Percentiles rank a stretch among this genome's conserved stretches.
These are phyloP conservation scores for Camelina laxa DNA, from an alignment of 345 rosid species.

Conservation along the genomic window DNA sequence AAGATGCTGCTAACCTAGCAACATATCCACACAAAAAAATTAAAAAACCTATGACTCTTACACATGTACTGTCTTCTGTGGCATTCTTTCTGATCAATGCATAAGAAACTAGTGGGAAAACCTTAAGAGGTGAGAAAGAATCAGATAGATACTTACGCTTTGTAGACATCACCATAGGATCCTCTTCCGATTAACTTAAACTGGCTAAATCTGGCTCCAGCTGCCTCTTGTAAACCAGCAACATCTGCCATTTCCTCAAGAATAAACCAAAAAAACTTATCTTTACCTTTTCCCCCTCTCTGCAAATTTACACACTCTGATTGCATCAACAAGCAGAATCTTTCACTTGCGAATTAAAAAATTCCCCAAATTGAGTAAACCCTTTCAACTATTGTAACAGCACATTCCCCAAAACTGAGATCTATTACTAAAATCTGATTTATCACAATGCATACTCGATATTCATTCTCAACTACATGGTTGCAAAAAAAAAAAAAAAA, in stretches of 20 bases:
- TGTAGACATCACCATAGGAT: constrained; percentile 96
- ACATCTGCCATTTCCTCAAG: constrained; percentile 71
- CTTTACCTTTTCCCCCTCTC: constrained; percentile 23
- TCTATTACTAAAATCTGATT: constrained; percentile 24
- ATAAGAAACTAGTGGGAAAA: no score
- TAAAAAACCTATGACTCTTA: no score
- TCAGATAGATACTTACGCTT: constrained; percentile 71
- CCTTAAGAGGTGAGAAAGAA: not conserved
- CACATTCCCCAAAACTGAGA: constrained; percentile 30
- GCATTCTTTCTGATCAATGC: not conserved
- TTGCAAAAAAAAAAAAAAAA: no score
- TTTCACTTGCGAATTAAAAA: constrained; percentile 18
- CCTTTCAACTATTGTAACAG: constrained; percentile 37
- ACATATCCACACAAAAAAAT: constrained; percentile 6
- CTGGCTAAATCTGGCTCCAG: constrained; percentile 79
- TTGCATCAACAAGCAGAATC: constrained; percentile 25
- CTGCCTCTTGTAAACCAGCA: constrained; percentile 78
- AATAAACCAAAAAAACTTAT: not conserved
- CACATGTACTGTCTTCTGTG: not conserved
- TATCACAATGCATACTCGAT: constrained; percentile 25
- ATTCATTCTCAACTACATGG: no score
- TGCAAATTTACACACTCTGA: constrained; percentile 24
- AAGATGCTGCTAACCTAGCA: constrained; percentile 7
- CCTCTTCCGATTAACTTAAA: constrained; percentile 95
- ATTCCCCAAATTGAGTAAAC: constrained; percentile 38